These are phyloP conservation scores for Allium fistulosum DNA, from an alignment of 106 monocot species.

Conservation along the genomic window DNA sequence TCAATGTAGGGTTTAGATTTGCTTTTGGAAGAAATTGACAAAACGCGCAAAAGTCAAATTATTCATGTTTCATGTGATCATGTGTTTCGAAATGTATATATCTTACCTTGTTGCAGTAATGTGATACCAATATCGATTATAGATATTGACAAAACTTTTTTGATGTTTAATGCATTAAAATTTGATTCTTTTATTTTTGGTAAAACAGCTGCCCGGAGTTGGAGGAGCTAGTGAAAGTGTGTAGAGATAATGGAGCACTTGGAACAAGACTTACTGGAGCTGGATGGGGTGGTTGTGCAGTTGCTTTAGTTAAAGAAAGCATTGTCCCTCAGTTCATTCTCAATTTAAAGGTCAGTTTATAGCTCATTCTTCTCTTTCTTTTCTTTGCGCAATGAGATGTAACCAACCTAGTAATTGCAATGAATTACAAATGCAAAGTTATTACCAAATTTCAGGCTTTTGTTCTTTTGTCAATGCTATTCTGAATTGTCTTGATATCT, in stretches of 20 bases:
- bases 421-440: not conserved
- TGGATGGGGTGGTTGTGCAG: conserved; percentile 97
- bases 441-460: not conserved
- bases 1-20: too few relatives aligned
- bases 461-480: not conserved
- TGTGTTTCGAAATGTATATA: too few relatives aligned
- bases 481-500: not conserved
- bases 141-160: too few relatives aligned
- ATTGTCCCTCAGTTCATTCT: conserved; percentile 86
- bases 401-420: not conserved
- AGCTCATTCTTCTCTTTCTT: not conserved
- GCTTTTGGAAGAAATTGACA: too few relatives aligned
- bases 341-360: conserved; percentile 63
- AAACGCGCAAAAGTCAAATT: too few relatives aligned
- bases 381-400: too few relatives aligned
- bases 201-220: conserved; percentile 77
- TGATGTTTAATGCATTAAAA: not conserved
- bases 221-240: conserved; percentile 89
- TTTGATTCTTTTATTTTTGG: not conserved
- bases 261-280: conserved; percentile 97
- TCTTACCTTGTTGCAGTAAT: too few relatives aligned
- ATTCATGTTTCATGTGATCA: too few relatives aligned
- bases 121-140: too few relatives aligned
- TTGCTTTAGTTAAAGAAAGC: conserved; percentile 80
- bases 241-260: conserved; percentile 78